A percentile compares a stretch with the other conserved stretches of the same genome.
Conservation (phyloP, 2,329 filamentous ascomycete genomes). For the Talaromyces albobiverticillius region DNA sequence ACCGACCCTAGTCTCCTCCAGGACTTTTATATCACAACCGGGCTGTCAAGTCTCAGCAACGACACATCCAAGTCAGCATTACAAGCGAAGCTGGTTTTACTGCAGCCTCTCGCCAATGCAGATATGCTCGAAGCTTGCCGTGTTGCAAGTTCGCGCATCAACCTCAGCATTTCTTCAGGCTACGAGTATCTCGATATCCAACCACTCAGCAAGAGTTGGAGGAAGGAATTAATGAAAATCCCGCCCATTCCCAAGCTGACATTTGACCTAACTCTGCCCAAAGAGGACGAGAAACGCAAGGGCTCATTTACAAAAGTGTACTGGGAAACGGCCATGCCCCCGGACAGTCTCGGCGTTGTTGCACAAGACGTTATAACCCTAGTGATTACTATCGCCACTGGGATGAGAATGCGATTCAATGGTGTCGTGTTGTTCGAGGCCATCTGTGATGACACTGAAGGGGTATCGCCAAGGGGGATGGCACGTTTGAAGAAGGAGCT, state of each 20-base stretch:
- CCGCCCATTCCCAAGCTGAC: background rate
- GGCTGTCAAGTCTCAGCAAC: too few species aligned
- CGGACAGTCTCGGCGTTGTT: background rate
- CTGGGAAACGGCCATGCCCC: background rate
- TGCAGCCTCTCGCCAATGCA: background rate
- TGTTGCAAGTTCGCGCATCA: background rate
- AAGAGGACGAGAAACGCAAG: background rate
- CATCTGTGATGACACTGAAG: background rate
- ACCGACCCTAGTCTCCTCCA: background rate
- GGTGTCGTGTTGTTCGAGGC: background rate
- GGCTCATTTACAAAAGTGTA: background rate
- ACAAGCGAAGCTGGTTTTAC: background rate
- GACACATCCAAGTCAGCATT: background rate
- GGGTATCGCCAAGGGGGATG: background rate
- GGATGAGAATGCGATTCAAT: background rate
- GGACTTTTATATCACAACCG: background rate
- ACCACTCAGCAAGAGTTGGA: constrained; percentile 1
- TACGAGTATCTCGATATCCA: background rate
- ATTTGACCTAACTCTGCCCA: background rate
- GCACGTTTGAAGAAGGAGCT: background rate
- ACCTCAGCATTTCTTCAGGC: background rate
- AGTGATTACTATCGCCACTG: constrained; percentile 1
- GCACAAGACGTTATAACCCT: background rate
- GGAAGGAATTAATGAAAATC: background rate
- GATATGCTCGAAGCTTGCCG: background rate